phyloP scores from a whole-genome alignment of 73 alveolate genomes.

The Paramecium primaurelia region DNA sequence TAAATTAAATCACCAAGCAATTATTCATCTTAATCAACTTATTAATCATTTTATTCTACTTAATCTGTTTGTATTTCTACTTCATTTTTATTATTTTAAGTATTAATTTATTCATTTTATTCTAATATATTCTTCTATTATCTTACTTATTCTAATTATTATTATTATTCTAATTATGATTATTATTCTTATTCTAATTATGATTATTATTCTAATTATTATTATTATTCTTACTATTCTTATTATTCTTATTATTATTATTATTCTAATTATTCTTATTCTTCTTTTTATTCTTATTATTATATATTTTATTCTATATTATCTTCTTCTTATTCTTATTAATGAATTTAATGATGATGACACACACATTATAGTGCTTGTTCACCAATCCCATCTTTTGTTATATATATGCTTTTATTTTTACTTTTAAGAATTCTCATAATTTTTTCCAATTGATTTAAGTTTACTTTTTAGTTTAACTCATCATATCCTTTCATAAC shows the following conservation, averaged over 20 bases:
- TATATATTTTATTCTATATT: neutral
- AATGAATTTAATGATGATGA: neutral
- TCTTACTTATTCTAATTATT: neutral
- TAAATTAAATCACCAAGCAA: neutral
- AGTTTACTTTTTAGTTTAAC: neutral
- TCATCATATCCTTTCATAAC: conserved; percentile 42
- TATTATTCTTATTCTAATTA: neutral
- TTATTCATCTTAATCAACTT: neutral
- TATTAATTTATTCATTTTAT: neutral
- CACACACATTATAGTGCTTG: neutral
- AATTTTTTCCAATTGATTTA: conserved; percentile 21
- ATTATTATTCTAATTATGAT: neutral
- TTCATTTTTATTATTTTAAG: neutral
- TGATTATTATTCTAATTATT: neutral
- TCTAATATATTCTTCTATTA: neutral
- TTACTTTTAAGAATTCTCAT: conserved; percentile 39
- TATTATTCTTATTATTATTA: neutral
- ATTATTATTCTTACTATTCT: neutral
- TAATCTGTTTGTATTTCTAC: neutral
- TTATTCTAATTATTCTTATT: neutral
- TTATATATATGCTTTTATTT: conserved; percentile 17
- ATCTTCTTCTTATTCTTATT: neutral
- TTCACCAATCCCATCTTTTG: neutral
- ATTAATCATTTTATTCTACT: neutral
- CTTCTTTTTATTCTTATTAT: neutral